Conservation (phyloP, 208 protist species). For the Crithidia bombi region DNA sequence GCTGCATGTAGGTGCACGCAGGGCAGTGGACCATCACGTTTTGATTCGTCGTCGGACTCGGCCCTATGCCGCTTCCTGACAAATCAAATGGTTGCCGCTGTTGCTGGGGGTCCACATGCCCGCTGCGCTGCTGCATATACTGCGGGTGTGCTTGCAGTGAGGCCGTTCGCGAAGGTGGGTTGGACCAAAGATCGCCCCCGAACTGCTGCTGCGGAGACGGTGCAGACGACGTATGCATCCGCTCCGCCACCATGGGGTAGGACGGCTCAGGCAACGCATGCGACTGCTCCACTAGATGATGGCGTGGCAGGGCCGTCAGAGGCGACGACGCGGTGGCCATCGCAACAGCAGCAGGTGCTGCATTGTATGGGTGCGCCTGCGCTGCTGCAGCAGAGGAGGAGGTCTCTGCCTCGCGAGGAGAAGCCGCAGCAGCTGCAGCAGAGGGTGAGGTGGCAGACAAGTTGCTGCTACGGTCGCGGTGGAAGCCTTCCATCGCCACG, state of each 20-base stretch:
- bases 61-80: background rate
- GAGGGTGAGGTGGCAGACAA: background rate
- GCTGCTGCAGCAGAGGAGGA: background rate
- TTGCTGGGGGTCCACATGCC: conserved; percentile 14
- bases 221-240: background rate
- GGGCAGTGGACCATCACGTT: conserved; percentile 41
- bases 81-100: background rate
- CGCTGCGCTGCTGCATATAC: background rate
- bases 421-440: background rate
- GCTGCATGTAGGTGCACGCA: conserved; percentile 50
- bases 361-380: background rate
- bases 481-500: conserved; percentile 29
- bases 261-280: conserved; percentile 3
- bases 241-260: background rate
- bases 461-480: conserved; percentile 26
- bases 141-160: background rate
- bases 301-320: background rate
- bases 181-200: conserved; percentile 25
- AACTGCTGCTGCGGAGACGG: conserved; percentile 8
- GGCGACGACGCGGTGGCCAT: background rate
- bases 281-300: background rate
- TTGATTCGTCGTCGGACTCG: background rate
- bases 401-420: background rate
- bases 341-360: background rate
- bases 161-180: background rate